Evolutionary conservation across 2,329 filamentous ascomycete species (phyloP).

Genomic region (Claviceps spartinae): DNA sequence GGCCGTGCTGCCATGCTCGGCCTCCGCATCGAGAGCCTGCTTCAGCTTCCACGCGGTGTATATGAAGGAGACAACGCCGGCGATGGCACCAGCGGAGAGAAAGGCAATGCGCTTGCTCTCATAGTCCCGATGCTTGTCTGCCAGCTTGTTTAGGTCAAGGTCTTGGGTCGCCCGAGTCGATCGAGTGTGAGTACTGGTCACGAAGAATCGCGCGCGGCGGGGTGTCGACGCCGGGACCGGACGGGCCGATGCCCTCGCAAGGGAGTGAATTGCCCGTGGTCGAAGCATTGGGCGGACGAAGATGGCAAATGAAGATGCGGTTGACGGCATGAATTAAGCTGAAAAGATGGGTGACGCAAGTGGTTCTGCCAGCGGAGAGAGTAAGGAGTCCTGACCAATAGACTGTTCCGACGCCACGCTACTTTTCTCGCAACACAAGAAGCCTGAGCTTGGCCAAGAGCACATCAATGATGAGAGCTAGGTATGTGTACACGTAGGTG

Average conservation of each 20-base stretch:
- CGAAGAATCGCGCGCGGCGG: slow-evolving; percentile 18
- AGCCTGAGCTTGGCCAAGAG: no score
- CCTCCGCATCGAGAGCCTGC: slow-evolving; percentile 21
- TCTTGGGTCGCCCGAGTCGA: slow-evolving; percentile 29
- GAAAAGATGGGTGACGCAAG: neutral
- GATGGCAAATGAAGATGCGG: neutral
- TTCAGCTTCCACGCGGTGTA: slow-evolving; percentile 41
- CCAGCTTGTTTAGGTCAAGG: slow-evolving; percentile 36
- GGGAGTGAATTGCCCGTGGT: slow-evolving; percentile 1
- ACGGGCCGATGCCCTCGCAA: slow-evolving; percentile 4
- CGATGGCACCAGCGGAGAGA: slow-evolving; percentile 34
- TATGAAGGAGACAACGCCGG: slow-evolving; percentile 34
- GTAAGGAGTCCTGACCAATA: neutral
- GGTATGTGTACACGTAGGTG: no score
- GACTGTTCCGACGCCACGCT: neutral
- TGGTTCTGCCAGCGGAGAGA: neutral
- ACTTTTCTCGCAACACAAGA: no score
- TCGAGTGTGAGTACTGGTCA: slow-evolving; percentile 6
- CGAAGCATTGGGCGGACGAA: slow-evolving; percentile 1
- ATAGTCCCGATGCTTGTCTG: slow-evolving; percentile 33
- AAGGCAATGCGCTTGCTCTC: slow-evolving; percentile 37
- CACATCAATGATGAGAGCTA: no score
- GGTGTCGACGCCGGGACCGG: slow-evolving; percentile 5
- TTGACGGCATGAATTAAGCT: neutral
- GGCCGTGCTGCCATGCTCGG: slow-evolving; percentile 21